Conservation (phyloP, 1,284 basidiomycete species). For the Tremellales sp. region DNA sequence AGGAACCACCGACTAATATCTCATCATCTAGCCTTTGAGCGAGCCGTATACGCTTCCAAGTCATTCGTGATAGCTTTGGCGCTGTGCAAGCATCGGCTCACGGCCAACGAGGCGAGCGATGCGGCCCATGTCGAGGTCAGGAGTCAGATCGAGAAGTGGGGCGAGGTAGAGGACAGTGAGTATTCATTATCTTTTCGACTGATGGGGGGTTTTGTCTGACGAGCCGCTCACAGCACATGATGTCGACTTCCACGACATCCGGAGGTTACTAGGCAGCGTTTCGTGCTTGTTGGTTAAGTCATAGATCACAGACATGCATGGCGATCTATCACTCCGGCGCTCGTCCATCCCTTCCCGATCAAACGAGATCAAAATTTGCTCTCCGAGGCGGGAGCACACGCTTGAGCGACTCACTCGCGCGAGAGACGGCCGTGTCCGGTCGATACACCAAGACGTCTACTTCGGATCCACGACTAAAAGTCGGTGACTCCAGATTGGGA, state of each 20-base stretch:
- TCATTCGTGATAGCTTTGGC: constrained; percentile 86
- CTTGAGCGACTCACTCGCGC: too few species aligned
- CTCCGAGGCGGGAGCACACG: too few species aligned
- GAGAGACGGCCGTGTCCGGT: too few species aligned
- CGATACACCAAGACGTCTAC: not conserved
- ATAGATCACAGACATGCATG: too few species aligned
- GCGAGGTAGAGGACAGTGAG: constrained; percentile 97
- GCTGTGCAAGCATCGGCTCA: constrained; percentile 69
- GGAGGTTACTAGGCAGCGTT: constrained; percentile 80
- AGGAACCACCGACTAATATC: not conserved
- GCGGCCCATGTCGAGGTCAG: constrained; percentile 87
- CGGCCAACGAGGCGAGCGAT: constrained; percentile 76
- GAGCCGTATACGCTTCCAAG: constrained; percentile 84
- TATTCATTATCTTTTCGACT: constrained; percentile 14
- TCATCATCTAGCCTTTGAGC: constrained; percentile 70
- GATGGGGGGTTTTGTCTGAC: not conserved
- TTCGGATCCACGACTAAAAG: constrained; percentile 37
- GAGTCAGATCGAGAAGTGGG: constrained; percentile 94
- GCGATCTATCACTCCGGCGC: too few species aligned
- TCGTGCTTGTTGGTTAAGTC: constrained; percentile 54
- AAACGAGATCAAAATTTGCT: too few species aligned
- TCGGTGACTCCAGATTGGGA: constrained; percentile 50
- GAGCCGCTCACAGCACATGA: constrained; percentile 67
- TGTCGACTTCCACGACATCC: constrained; percentile 91
- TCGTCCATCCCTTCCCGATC: too few species aligned